Conservation (phyloP, 78 protist genomes). For the Dictyostelium capitatum region DNA sequence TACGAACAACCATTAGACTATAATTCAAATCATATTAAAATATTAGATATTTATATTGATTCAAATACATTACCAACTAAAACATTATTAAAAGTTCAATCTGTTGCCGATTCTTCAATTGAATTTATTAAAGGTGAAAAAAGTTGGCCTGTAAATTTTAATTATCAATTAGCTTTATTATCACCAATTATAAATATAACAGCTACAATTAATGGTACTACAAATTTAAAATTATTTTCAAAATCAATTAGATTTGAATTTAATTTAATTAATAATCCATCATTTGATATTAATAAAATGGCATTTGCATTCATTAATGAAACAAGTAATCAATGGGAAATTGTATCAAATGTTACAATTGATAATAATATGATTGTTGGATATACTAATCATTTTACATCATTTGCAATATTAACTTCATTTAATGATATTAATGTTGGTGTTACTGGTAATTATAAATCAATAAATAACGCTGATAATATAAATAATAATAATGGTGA, state of each 20-base stretch:
- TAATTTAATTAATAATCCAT: background rate
- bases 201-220: background rate
- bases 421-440: background rate
- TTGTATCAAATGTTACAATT: slow-evolving; percentile 19
- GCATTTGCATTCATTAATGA: slow-evolving; percentile 45
- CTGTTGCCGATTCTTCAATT: slow-evolving; percentile 35
- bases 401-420: slow-evolving; percentile 60
- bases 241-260: slow-evolving; percentile 34
- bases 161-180: background rate
- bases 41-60: slow-evolving; percentile 37
- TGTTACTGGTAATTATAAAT: background rate
- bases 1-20: slow-evolving; percentile 33
- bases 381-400: slow-evolving; percentile 70
- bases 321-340: slow-evolving; percentile 17
- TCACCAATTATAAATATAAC: slow-evolving; percentile 65
- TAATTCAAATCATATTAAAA: background rate
- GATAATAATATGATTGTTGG: background rate
- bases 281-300: slow-evolving; percentile 1
- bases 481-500: background rate
- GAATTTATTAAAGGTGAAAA: background rate
- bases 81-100: slow-evolving; percentile 7
- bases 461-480: background rate
- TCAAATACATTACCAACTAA: slow-evolving; percentile 22
- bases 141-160: background rate
- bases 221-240: background rate